Evolutionary conservation across 2,329 filamentous ascomycete species (phyloP), one percentile per base, ranked within the genome.

Genomic region (Botrytis byssoidea): DNA sequence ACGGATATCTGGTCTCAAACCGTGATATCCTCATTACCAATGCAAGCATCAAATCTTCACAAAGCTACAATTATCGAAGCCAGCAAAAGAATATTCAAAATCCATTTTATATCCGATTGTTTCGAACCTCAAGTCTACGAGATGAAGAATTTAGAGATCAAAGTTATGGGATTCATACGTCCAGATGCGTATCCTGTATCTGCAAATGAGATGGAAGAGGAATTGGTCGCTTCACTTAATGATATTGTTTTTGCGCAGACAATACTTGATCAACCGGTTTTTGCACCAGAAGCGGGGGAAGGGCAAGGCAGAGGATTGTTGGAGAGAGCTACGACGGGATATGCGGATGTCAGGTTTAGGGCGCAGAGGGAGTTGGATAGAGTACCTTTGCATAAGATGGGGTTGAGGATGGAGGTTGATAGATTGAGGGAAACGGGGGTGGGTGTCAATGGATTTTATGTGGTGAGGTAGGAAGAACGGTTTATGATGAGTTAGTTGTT

Each of bases 131-230:
- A 76, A 0, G 77, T 80, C 0, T 86, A 89, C 67, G 80, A 85
- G 59, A 82, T 83, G 8, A 77, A 82, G 0, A 83, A 82, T 61
- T 72, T 92, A 3, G 85, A 87, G 42, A 79, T 91, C 8, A 80
- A 89, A 1, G 79, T 91, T 5, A 88, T 92, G 87, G 90, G 88
- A 0, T 90, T 87, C 51, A 79, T 92, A 2, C 87, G 87, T 42
- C 81, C 83, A 0, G 78, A 83, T 3, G 10, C 10, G 9, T 4
- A 76, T 74, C 12, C 88, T 85, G 68, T 80, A 89, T 3, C 83
- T 81, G 3, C 81, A 87, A 3, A 83, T 76, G 76, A 83, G 82
- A 70, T 79, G 5, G 68, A 83, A 78, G 76, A 83, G 82, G 74
- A 80, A 5, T 73, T 84, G 37, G 71, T 84, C 0, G 80, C 81